Conservation (phyloP, 805 yeast genomes). For the Barnettozyma californica region DNA sequence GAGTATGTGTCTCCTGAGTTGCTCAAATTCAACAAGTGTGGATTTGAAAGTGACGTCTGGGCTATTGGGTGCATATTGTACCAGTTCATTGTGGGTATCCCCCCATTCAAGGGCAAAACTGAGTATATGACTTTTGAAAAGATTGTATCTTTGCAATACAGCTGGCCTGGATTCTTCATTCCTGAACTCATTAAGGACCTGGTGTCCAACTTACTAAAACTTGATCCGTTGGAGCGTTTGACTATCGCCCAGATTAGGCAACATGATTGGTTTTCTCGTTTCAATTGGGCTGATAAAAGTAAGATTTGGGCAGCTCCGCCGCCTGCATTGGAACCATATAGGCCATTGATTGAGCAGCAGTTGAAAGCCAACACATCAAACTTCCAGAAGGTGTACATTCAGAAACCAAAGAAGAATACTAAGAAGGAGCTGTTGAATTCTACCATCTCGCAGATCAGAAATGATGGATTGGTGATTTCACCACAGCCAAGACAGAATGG, state of each 20-base stretch:
- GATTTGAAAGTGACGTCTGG: conserved; percentile 94
- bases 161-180: conserved; percentile 60
- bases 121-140: conserved; percentile 80
- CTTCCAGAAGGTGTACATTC: conserved; percentile 17
- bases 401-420: conserved; percentile 19
- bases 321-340: conserved; percentile 68
- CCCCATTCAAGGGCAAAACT: conserved; percentile 81
- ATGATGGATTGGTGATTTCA: conserved; percentile 10
- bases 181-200: conserved; percentile 62
- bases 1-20: conserved; percentile 51
- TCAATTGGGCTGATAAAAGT: conserved; percentile 63
- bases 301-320: conserved; percentile 63
- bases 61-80: conserved; percentile 93
- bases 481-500: not conserved
- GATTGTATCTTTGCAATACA: conserved; percentile 71
- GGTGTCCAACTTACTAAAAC: conserved; percentile 56
- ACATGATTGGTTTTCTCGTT: conserved; percentile 65
- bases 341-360: conserved; percentile 32
- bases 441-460: conserved; percentile 23
- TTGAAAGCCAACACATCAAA: conserved; percentile 15
- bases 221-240: conserved; percentile 67
- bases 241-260: conserved; percentile 50
- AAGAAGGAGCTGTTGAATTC: conserved; percentile 22
- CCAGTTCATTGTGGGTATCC: conserved; percentile 90
- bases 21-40: conserved; percentile 73